Base-by-base conservation (phyloP, 108 stramenopile genomes). In the Nitzschia sp. region DNA sequence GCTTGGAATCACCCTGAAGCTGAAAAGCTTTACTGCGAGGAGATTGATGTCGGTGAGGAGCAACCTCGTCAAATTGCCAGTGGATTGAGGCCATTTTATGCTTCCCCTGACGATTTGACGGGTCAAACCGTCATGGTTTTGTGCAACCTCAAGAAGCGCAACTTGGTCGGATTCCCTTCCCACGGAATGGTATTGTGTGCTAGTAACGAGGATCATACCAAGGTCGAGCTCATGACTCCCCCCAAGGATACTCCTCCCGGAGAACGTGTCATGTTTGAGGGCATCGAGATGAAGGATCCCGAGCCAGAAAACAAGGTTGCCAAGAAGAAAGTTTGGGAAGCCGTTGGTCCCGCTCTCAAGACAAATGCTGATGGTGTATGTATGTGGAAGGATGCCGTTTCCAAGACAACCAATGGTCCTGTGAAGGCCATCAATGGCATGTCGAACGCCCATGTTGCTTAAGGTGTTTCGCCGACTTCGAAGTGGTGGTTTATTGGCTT, bases 1-100 rank as follows among this genome's bases (percentile, higher is more conserved):
- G 95, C 80, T 43, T 98, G 97, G 97, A 81, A 84, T 57, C 98
- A 99, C 73, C 88, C 90, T 39, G 91, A 91, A 41, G 83, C 95
- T n/a, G 97, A 98, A 11, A 98, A 97, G 75, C 73, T 99, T 0
- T 96, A 85, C 65, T 99, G 98, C 78, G 95, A 96, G 81, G 87
- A 98, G 71, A 86, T 99, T 39, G 97, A 99, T 73, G 67, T 97
- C 0, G 98, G 98, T 24, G 93, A 96, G 69, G 90, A 86, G 0
- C 69, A 67, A 41, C 86, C 84, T 26, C 87, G 98, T 42, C 80
- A 84, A 51, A 97, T 99, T 80, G 97, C 97, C 8, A 93, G 91
- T 39, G 98, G 98, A 34, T 77, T 99, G 40, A 76, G 94, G 37
- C 79, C 88, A 3, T 97, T 97, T 79, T 97, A 97, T 78, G 82